Evolutionary conservation across 2,329 filamentous ascomycete genomes (phyloP).

Genomic region (Botryosphaeria dothidea): DNA sequence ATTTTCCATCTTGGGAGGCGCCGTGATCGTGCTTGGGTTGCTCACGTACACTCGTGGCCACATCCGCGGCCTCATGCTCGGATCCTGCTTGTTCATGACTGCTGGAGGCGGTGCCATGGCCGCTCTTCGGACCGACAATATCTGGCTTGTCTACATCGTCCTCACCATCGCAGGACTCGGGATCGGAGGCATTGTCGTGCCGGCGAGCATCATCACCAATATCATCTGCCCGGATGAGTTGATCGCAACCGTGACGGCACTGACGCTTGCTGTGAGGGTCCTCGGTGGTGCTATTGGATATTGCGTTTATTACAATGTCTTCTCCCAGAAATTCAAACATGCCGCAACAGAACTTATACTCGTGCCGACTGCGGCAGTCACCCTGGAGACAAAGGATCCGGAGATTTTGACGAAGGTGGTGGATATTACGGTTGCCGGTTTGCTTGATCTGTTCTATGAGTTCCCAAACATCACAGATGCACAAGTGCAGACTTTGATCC

Average conservation of each 20-base stretch:
- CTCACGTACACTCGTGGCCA: constrained; percentile 29
- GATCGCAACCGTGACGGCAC: constrained; percentile 64
- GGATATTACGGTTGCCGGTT: constrained; percentile 5
- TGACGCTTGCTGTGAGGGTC: constrained; percentile 67
- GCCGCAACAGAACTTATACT: not conserved
- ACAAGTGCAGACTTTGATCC: not conserved
- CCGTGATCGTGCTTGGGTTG: constrained; percentile 32
- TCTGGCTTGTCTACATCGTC: constrained; percentile 30
- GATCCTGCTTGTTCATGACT: constrained; percentile 34
- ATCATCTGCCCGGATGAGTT: constrained; percentile 68
- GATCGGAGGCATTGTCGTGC: constrained; percentile 38
- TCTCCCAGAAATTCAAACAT: constrained; percentile 17
- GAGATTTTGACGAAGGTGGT: not conserved
- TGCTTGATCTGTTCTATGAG: constrained; percentile 8
- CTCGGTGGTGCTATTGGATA: constrained; percentile 65
- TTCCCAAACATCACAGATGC: constrained; percentile 1
- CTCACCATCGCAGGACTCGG: constrained; percentile 39
- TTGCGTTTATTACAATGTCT: constrained; percentile 40
- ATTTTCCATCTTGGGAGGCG: constrained; percentile 31
- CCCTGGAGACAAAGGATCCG: not conserved
- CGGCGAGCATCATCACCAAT: constrained; percentile 57
- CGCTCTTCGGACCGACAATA: constrained; percentile 33
- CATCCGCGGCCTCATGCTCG: constrained; percentile 31
- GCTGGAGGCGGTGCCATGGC: constrained; percentile 34
- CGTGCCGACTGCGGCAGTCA: constrained; percentile 1